A percentile compares a stretch with the other conserved stretches of the same genome.
phyloP scores from a whole-genome alignment of 371 early-diverging fungal genomes.

The Mucor ambiguus region DNA sequence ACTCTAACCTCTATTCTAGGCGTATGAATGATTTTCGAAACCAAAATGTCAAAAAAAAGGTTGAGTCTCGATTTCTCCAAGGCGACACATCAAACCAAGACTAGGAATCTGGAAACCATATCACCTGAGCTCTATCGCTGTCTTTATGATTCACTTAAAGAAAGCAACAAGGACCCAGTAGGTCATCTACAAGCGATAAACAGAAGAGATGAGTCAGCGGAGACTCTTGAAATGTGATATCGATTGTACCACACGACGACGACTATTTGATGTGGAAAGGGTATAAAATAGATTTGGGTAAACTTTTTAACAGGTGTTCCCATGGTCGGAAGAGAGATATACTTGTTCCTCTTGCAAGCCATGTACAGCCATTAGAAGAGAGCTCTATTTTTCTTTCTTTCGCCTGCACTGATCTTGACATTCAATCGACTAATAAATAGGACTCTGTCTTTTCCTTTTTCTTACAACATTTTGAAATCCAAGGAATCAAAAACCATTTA shows the following conservation, averaged over 20 bases:
- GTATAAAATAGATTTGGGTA: background rate
- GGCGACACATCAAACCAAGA: no score
- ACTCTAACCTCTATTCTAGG: no score
- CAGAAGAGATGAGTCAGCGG: background rate
- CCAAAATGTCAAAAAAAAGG: no score
- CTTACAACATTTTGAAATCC: background rate
- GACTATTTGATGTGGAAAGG: background rate
- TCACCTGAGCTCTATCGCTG: no score
- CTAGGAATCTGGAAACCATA: no score
- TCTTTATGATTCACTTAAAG: background rate
- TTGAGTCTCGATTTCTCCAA: no score
- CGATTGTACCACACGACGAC: background rate
- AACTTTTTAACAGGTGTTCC: slow-evolving; percentile 5
- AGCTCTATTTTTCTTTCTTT: background rate
- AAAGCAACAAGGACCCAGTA: background rate
- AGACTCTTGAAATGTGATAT: background rate
- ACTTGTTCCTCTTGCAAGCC: background rate
- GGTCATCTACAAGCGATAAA: no score
- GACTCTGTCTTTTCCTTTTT: background rate
- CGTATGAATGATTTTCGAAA: no score
- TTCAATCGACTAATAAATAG: background rate
- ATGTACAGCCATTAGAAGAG: background rate
- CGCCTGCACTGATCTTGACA: background rate
- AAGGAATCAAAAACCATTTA: background rate
- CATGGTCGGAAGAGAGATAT: slow-evolving; percentile 2